Conservation (phyloP, 768 basidiomycete genomes). For the Galerina marginata region DNA sequence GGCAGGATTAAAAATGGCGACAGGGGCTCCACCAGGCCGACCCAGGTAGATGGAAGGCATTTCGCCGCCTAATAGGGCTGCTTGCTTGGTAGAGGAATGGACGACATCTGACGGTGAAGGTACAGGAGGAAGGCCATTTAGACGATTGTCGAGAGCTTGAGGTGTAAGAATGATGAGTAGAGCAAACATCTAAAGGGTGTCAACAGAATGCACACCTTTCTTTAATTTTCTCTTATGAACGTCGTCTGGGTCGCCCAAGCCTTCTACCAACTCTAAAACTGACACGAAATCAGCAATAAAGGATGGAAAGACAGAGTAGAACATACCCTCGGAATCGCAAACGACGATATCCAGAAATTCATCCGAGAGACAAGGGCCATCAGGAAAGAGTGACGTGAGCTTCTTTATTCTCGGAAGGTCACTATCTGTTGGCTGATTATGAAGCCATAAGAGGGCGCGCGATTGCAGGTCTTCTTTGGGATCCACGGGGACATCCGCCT, state of each 20-base stretch:
- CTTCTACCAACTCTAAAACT: no score
- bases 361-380: neutral
- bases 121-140: no score
- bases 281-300: neutral
- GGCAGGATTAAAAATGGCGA: slow-evolving; percentile 16
- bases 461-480: slow-evolving; percentile 12
- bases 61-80: neutral
- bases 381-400: neutral
- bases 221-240: no score
- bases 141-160: no score
- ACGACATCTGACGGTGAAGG: neutral
- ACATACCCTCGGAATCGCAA: slow-evolving; percentile 11
- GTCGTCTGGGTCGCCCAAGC: no score
- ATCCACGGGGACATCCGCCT: slow-evolving; percentile 17
- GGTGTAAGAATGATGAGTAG: no score
- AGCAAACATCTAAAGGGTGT: no score
- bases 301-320: neutral
- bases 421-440: slow-evolving; percentile 9
- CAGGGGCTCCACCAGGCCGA: slow-evolving; percentile 11
- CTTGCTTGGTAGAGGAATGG: neutral
- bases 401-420: neutral
- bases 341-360: neutral
- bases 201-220: no score
- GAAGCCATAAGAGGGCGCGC: slow-evolving; percentile 22
- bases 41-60: neutral